A percentile compares a stretch with the other conserved stretches of the same genome.
phyloP scores from a whole-genome alignment of 768 basidiomycete genomes.

The Lactarius deliciosus region DNA sequence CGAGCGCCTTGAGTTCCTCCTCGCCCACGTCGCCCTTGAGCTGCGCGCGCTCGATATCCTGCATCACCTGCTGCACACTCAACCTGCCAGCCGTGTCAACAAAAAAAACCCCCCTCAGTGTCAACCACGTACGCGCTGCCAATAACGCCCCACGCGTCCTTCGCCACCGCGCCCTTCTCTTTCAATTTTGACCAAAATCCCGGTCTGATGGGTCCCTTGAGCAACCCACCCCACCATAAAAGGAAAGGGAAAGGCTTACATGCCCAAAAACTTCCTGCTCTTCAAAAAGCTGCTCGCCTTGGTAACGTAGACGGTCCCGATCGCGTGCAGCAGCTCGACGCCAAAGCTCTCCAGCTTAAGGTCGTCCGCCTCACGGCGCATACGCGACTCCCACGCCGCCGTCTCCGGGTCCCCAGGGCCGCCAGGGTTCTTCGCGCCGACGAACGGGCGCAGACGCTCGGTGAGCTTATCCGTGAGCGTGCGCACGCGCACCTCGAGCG shows the following conservation, averaged over 20 bases:
- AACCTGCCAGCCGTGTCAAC: conserved; percentile 40
- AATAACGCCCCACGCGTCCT: conserved; percentile 96
- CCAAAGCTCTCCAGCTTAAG: conserved; percentile 97
- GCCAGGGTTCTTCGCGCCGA: conserved; percentile 85
- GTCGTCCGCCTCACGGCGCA: conserved; percentile 87
- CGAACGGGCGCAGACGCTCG: conserved; percentile 85
- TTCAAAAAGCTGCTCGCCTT: conserved; percentile 92
- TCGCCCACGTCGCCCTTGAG: conserved; percentile 86
- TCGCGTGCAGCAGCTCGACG: conserved; percentile 90
- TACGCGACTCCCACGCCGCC: conserved; percentile 67
- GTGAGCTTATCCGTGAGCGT: conserved; percentile 74
- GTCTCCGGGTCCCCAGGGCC: conserved; percentile 84
- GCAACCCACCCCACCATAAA: too few species aligned
- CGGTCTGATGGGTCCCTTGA: conserved; percentile 44
- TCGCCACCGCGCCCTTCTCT: conserved; percentile 89
- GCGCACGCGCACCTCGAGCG: conserved; percentile 75
- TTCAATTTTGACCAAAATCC: conserved; percentile 94
- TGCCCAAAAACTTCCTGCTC: conserved; percentile 85
- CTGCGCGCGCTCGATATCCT: conserved; percentile 90
- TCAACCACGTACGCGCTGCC: conserved; percentile 78
- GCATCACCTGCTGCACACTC: conserved; percentile 76
- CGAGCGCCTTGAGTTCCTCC: conserved; percentile 81
- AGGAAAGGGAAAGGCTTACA: conserved; percentile 47
- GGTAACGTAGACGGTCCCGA: conserved; percentile 88
- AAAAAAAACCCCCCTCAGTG: too few species aligned